Conservation (phyloP, 1,284 basidiomycete genomes). For the Apiotrichum gamsii region DNA sequence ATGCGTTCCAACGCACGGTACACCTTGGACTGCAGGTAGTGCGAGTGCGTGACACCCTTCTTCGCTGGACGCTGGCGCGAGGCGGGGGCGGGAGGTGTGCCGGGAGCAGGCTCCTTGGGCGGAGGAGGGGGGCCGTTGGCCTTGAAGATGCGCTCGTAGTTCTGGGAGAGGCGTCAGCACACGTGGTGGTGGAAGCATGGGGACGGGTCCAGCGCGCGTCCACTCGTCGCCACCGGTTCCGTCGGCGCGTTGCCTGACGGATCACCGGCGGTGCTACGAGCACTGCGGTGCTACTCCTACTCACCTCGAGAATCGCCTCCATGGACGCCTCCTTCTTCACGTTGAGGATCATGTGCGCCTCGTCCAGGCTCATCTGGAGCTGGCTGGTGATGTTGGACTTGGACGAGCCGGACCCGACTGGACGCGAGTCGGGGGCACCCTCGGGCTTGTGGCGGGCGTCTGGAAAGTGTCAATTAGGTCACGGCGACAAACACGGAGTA, state of each 20-base stretch:
- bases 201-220: no score
- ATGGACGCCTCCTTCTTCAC: constrained; percentile 67
- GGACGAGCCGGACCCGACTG: constrained; percentile 17
- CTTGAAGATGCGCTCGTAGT: constrained; percentile 89
- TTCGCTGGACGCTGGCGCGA: constrained; percentile 2
- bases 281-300: no score
- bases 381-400: constrained; percentile 50
- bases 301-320: constrained; percentile 67
- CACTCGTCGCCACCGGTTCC: no score
- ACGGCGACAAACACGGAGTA: no score
- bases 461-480: constrained; percentile 35
- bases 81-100: constrained; percentile 28
- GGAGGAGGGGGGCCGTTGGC: constrained; percentile 65
- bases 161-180: no score
- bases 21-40: constrained; percentile 96
- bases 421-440: constrained; percentile 34
- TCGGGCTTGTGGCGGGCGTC: constrained; percentile 74
- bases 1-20: constrained; percentile 89
- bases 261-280: no score
- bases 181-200: no score
- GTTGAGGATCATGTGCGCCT: constrained; percentile 91
- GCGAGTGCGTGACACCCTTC: constrained; percentile 55
- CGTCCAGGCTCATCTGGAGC: constrained; percentile 93
- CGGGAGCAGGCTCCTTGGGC: constrained; percentile 46
- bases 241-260: no score